Conservation (phyloP, 306 rosid genomes). For the Fagus sylvatica region DNA sequence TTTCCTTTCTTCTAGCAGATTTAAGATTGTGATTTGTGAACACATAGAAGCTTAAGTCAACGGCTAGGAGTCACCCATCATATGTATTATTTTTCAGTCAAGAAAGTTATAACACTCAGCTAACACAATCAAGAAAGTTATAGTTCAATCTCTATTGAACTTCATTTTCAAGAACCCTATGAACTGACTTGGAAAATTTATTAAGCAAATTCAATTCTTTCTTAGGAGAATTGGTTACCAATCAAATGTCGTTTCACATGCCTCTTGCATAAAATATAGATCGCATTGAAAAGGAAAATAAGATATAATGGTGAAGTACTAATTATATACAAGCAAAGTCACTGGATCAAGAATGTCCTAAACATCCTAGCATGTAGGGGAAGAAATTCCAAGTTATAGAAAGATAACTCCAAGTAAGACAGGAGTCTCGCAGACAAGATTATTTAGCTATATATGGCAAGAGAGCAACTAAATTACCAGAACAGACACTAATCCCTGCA, state of each 20-base stretch:
- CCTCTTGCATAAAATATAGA: not conserved
- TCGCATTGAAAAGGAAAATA: not conserved
- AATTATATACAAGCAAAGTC: not conserved
- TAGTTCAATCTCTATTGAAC: not conserved
- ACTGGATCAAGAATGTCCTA: not conserved
- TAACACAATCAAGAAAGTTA: not conserved
- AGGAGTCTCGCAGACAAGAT: not conserved
- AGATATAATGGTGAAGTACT: not conserved
- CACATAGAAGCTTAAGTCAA: not conserved
- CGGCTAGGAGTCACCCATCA: not conserved
- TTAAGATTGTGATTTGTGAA: not conserved
- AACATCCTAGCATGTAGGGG: not conserved
- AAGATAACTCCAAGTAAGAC: not conserved
- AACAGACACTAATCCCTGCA: constrained; percentile 95
- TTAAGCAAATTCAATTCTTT: not conserved
- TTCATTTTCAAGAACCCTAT: not conserved
- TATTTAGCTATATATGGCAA: not conserved
- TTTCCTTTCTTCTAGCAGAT: not conserved
- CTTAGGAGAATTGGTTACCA: not conserved
- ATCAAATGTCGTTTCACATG: no score
- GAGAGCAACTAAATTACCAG: constrained; percentile 52
- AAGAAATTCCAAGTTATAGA: not conserved
- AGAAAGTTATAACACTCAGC: not conserved
- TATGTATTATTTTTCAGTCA: not conserved
- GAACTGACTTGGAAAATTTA: not conserved